These are phyloP conservation scores for Leccinum pellstonianum DNA, from an alignment of 768 basidiomycete species.

Conservation along the genomic window DNA sequence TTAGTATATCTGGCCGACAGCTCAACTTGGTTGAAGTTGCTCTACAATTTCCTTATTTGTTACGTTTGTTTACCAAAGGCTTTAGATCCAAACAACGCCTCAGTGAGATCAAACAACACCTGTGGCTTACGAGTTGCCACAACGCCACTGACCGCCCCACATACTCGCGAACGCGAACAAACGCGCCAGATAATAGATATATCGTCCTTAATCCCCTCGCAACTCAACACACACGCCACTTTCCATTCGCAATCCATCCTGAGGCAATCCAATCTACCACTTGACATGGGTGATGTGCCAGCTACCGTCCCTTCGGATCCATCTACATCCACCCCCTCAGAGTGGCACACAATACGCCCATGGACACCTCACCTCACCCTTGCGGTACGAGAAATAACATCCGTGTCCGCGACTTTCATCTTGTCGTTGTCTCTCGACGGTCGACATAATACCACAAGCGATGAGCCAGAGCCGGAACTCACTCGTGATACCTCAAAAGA, in stretches of 20 bases:
- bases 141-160: neutral
- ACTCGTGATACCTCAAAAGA: constrained; percentile 36
- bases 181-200: neutral
- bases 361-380: constrained; percentile 74
- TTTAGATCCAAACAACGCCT: constrained; percentile 30
- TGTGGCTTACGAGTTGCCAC: constrained; percentile 2
- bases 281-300: constrained; percentile 22
- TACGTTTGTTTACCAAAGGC: constrained; percentile 24
- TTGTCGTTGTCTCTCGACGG: constrained; percentile 53
- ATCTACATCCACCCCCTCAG: constrained; percentile 23
- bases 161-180: neutral
- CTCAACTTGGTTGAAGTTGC: neutral
- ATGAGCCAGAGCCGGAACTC: constrained; percentile 30
- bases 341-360: constrained; percentile 75
- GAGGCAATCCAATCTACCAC: neutral
- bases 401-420: constrained; percentile 76
- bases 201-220: neutral
- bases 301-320: constrained; percentile 5
- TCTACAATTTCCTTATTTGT: constrained; percentile 7
- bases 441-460: constrained; percentile 12
- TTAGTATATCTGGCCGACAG: no score
- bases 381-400: constrained; percentile 76
- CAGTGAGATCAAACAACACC: neutral
- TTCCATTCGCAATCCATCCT: neutral
- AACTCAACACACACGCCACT: neutral